Conservation (phyloP, 805 yeast species). For the Ogataea angusta region DNA sequence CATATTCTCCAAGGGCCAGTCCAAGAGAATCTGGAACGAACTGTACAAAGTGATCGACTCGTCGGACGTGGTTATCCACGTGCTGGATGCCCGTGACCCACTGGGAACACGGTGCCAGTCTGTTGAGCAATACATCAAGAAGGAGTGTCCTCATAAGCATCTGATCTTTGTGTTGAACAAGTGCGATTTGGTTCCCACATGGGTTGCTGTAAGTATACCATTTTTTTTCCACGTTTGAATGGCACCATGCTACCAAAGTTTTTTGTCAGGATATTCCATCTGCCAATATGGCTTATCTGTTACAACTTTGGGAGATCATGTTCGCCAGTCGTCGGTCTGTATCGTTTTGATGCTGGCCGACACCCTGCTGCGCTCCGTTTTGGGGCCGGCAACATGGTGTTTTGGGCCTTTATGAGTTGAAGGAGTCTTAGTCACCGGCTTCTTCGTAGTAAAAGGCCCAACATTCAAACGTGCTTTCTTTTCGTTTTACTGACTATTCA, state of each 20-base stretch:
- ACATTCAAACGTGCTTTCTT: conserved; percentile 40
- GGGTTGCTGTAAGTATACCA: conserved; percentile 92
- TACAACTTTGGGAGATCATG: conserved; percentile 94
- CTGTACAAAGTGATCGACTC: conserved; percentile 95
- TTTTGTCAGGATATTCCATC: conserved; percentile 70
- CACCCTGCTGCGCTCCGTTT: conserved; percentile 35
- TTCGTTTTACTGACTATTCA: conserved; percentile 30
- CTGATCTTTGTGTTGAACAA: conserved; percentile 90
- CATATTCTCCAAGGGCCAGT: conserved; percentile 94
- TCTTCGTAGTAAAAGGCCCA: conserved; percentile 88
- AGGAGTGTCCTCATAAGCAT: conserved; percentile 96
- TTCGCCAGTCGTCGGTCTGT: conserved; percentile 47
- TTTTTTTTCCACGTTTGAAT: conserved; percentile 10
- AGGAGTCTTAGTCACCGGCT: conserved; percentile 31
- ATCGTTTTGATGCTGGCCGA: conserved; percentile 46
- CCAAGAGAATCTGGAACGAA: conserved; percentile 98
- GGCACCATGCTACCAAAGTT: conserved; percentile 60
- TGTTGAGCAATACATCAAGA: conserved; percentile 87
- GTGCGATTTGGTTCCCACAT: conserved; percentile 97
- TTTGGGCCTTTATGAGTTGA: conserved; percentile 83
- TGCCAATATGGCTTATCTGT: conserved; percentile 70
- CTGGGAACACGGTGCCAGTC: conserved; percentile 91
- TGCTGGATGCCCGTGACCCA: conserved; percentile 96
- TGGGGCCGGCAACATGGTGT: conserved; percentile 39
- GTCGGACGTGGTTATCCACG: conserved; percentile 95